Percentiles rank a stretch among this genome's conserved stretches.
Conservation (phyloP, 345 rosid genomes). For the Eucalyptus tenuipes region DNA sequence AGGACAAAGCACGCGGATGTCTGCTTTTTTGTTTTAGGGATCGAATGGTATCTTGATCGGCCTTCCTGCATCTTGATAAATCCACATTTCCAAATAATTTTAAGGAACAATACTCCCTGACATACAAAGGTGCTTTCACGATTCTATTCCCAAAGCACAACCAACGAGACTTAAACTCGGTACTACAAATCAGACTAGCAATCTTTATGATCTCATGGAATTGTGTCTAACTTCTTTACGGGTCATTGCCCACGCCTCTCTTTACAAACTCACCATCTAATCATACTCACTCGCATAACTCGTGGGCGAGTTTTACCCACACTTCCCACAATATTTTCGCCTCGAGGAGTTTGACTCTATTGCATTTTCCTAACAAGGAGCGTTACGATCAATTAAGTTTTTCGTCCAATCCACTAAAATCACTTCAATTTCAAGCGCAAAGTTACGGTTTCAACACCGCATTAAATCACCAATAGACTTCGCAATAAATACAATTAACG, state of each 20-base stretch:
- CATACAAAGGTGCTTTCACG: no score
- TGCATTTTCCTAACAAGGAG: neutral
- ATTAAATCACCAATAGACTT: neutral
- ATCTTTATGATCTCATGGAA: neutral
- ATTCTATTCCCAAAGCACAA: no score
- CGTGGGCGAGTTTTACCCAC: neutral
- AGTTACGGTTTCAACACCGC: rapidly evolving
- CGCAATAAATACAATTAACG: neutral
- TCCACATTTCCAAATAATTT: rapidly evolving
- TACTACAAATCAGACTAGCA: rapidly evolving
- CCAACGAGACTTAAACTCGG: neutral
- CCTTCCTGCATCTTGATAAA: rapidly evolving
- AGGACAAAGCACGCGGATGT: neutral
- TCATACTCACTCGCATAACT: rapidly evolving
- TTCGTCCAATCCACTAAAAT: neutral
- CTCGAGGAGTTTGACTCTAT: neutral
- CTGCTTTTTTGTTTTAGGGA: rapidly evolving
- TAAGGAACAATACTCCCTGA: no score
- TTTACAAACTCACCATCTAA: neutral
- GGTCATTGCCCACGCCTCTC: neutral
- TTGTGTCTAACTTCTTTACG: neutral
- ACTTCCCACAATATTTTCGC: rapidly evolving
- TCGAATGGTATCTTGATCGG: rapidly evolving
- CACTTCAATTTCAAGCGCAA: rapidly evolving
- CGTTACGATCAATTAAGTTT: neutral